Percentiles rank a stretch among this genome's conserved stretches.
These are phyloP conservation scores for Exophiala aquamarina DNA, from an alignment of 2,329 filamentous ascomycete species.

Conservation along the genomic window DNA sequence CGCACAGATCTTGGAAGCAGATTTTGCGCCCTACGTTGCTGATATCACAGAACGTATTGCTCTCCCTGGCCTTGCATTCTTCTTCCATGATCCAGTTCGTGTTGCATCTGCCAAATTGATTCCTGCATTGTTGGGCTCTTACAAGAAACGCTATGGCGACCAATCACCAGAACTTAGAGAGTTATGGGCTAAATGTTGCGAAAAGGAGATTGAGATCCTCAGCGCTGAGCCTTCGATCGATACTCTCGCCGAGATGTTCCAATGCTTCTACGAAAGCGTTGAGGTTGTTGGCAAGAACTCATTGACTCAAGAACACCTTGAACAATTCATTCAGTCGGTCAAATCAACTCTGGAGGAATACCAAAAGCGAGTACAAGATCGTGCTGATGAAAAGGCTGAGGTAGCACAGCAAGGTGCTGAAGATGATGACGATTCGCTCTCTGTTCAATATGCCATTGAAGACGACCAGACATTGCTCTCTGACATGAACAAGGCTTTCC, in stretches of 20 bases:
- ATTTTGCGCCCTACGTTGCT: conserved; percentile 87
- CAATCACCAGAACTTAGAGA: conserved; percentile 75
- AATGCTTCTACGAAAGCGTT: conserved; percentile 98
- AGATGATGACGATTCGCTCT: conserved; percentile 84
- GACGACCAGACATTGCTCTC: conserved; percentile 95
- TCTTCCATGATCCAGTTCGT: conserved; percentile 97
- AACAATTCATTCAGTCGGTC: conserved; percentile 81
- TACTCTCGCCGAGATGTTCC: conserved; percentile 97
- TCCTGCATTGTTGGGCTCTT: conserved; percentile 87
- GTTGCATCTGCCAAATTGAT: conserved; percentile 94
- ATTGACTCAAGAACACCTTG: conserved; percentile 76
- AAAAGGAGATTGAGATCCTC: conserved; percentile 89
- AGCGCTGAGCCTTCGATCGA: conserved; percentile 94
- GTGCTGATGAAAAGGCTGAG: conserved; percentile 80
- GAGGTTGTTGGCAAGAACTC: conserved; percentile 88
- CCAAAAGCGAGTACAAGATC: conserved; percentile 77
- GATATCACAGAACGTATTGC: conserved; percentile 97
- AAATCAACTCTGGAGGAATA: conserved; percentile 89
- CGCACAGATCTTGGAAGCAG: conserved; percentile 87
- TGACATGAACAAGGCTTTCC: conserved; percentile 99
- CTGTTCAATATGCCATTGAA: conserved; percentile 86
- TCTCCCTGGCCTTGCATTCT: conserved; percentile 90
- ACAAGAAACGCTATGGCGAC: conserved; percentile 85
- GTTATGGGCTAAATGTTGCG: conserved; percentile 81
- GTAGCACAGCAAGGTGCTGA: conserved; percentile 86